These are phyloP conservation scores for Diophrys appendiculata DNA, from an alignment of 73 alveolate genomes.

Conservation along the genomic window DNA sequence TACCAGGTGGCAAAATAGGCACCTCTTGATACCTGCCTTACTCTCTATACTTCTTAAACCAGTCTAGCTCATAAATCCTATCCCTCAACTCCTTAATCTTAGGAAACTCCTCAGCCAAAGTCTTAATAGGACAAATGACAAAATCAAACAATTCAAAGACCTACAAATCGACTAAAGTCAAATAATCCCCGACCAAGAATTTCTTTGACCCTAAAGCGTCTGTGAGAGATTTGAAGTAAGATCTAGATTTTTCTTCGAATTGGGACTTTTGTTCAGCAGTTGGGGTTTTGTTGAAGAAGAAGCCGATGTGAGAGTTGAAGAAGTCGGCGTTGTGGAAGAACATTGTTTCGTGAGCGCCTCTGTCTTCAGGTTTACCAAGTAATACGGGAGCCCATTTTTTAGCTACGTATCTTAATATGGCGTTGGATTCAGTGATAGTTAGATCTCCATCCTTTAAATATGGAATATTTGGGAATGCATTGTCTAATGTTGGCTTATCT, in stretches of 20 bases:
- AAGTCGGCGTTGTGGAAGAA: background rate
- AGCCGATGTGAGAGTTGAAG: background rate
- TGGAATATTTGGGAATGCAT: slow-evolving; percentile 25
- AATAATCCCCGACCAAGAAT: background rate
- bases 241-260: background rate
- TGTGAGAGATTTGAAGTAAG: background rate
- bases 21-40: background rate
- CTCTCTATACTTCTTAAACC: background rate
- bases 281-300: slow-evolving; percentile 7
- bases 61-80: background rate
- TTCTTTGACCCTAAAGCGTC: background rate
- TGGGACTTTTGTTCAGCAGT: slow-evolving; percentile 13
- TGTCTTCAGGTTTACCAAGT: slow-evolving; percentile 11
- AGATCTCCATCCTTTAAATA: slow-evolving; percentile 27
- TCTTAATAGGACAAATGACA: background rate
- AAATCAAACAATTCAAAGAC: background rate
- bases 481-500: slow-evolving; percentile 1
- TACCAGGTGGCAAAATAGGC: background rate
- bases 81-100: background rate
- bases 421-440: slow-evolving; percentile 18
- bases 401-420: slow-evolving; percentile 7
- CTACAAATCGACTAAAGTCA: background rate
- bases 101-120: background rate
- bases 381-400: slow-evolving; percentile 5
- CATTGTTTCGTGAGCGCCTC: slow-evolving; percentile 20